Percentiles rank a stretch among this genome's conserved stretches.
These are phyloP conservation scores for Coprinopsis strossmayeri DNA, from an alignment of 768 basidiomycete genomes.

Conservation along the genomic window DNA sequence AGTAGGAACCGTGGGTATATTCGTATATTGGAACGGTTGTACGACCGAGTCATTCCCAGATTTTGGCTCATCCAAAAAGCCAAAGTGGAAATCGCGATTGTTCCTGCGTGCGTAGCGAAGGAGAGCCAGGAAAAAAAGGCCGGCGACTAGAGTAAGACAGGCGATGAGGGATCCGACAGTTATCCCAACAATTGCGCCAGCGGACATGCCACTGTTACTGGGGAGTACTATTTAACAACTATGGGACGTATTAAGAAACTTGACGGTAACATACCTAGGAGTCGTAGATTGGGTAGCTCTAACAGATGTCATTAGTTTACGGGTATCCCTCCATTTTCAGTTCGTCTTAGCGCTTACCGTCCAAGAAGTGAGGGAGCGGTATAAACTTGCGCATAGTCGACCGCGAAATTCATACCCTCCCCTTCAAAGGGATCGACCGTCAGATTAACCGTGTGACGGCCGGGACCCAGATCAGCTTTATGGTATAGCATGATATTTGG, in stretches of 20 bases:
- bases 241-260: not conserved
- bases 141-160: not conserved
- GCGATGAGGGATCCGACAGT: not conserved
- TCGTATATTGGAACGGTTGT: not conserved
- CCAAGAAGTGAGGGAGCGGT: constrained; percentile 18
- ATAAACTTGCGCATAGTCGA: constrained; percentile 26
- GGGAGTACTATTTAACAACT: not conserved
- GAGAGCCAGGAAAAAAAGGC: not conserved
- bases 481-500: constrained; percentile 25
- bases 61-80: not conserved
- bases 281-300: too few species aligned
- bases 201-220: not conserved
- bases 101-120: not conserved
- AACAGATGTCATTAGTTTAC: too few species aligned
- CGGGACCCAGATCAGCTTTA: constrained; percentile 20
- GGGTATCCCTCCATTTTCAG: too few species aligned
- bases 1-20: not conserved
- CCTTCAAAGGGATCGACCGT: constrained; percentile 10
- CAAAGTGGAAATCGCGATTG: not conserved
- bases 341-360: constrained; percentile 11
- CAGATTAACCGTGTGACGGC: constrained; percentile 19
- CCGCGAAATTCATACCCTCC: constrained; percentile 14
- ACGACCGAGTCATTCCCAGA: not conserved
- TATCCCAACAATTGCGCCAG: not conserved
- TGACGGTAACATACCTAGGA: not conserved